Base-by-base conservation (phyloP, 148 eudicot species). In the Vaccinium macrocarpon region DNA sequence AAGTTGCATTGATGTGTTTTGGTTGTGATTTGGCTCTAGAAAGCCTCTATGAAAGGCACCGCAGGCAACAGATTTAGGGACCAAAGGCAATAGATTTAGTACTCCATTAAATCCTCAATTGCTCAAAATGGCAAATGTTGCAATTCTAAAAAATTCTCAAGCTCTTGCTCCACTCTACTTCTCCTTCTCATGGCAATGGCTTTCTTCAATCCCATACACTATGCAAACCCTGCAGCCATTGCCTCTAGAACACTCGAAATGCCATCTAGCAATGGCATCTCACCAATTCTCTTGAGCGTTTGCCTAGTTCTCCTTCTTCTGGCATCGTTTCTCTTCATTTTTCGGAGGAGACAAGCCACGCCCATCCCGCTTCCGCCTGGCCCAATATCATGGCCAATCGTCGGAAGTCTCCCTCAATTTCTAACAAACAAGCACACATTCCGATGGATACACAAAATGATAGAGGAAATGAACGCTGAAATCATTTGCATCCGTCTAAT, bases 401-500 rank as follows among this genome's bases (percentile, higher is more conserved):
- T 84, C 32, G 82, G 86, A 6, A 78, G 80, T 35, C 27, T 78
- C 61, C 78, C 76, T 0, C 51, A 52, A 70, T 11, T 84, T 35
- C 53, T 78, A 8, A 64, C 0, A n/a, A 84, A 84, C 15, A 84
- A 84, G 53, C 78, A 77, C 0, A 5, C 82, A 19, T 84, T 64
- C 27, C 86, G 82, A 2, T 84, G 82, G 82, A 35, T 84, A 55
- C 85, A 84, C 82, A 77, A 50, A 49, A 25, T 76, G 4, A 77
- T 84, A 82, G 56, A 48, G 6, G 50, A 77, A 48, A 59, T 84
- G 82, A 78, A 64, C 2, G 3, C 50, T 1, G 82, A 84, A 21
- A 84, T 84, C 3, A 48, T 49, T 3, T 77, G 82, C 38, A 16
- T 85, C 50, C 84, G 76, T 25, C 81, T 85, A 0, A 76, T 77